Percentiles rank a stretch among this genome's conserved stretches.
Evolutionary conservation across 495 filamentous ascomycete genomes (phyloP).

Genomic region (Penicillium cosmopolitanum): DNA sequence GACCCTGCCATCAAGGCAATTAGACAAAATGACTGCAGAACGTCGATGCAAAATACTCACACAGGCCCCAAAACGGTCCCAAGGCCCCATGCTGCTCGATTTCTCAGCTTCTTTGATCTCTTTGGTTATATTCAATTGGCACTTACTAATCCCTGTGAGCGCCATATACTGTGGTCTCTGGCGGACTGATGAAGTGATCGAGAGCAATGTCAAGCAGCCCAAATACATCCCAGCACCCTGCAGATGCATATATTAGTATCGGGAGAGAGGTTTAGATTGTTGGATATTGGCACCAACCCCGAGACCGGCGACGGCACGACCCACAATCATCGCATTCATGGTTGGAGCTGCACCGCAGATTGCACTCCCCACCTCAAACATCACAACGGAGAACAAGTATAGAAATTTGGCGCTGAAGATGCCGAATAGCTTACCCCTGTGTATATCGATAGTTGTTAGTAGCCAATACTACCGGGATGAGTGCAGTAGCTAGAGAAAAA

Average conservation of each 20-base stretch:
- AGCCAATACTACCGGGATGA: too few species aligned
- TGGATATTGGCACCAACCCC: conserved; percentile 14
- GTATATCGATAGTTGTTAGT: background rate
- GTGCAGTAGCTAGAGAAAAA: background rate
- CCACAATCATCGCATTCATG: conserved; percentile 58
- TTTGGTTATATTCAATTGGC: background rate
- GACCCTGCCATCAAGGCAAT: conserved; percentile 29
- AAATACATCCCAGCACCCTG: conserved; percentile 41
- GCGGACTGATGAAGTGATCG: conserved; percentile 30
- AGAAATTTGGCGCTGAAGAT: conserved; percentile 58
- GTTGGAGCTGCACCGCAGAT: conserved; percentile 58
- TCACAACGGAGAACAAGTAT: conserved; percentile 49
- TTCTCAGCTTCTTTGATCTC: background rate
- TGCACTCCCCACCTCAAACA: conserved; percentile 58
- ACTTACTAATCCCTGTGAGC: conserved; percentile 31
- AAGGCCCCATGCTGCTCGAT: conserved; percentile 43
- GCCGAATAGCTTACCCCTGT: conserved; percentile 45
- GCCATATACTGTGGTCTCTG: conserved; percentile 43
- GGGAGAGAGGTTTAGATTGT: background rate
- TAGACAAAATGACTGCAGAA: background rate
- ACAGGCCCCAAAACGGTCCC: conserved; percentile 56
- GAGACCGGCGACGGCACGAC: conserved; percentile 48
- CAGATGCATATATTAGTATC: background rate
- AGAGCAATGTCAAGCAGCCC: conserved; percentile 38
- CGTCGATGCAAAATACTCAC: background rate